phyloP scores from a whole-genome alignment of 768 basidiomycete species.

The Porphyrellus cyaneotinctus region DNA sequence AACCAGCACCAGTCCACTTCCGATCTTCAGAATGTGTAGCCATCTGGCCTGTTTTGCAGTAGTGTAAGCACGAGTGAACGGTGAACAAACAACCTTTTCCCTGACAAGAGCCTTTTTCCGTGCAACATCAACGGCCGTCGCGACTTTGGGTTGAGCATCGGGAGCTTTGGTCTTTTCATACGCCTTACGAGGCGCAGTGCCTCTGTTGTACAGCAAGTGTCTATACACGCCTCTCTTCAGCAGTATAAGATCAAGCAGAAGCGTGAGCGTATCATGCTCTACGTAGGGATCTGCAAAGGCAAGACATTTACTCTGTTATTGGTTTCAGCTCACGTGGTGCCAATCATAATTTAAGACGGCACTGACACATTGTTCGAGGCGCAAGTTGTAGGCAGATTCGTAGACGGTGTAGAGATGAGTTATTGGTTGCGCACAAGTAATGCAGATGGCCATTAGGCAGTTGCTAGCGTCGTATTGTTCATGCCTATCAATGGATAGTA shows the following conservation, averaged over 20 bases:
- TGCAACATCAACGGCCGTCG: not conserved
- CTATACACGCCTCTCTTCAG: slow-evolving; percentile 79
- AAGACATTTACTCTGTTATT: slow-evolving; percentile 51
- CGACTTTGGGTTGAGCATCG: not conserved
- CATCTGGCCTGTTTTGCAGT: slow-evolving; percentile 55
- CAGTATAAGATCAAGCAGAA: slow-evolving; percentile 76
- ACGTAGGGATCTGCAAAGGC: slow-evolving; percentile 83
- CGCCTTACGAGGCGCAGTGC: slow-evolving; percentile 55
- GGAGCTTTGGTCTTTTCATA: slow-evolving; percentile 15
- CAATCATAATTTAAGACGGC: not conserved
- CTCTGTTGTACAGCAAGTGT: slow-evolving; percentile 79
- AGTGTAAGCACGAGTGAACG: not conserved
- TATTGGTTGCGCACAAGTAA: slow-evolving; percentile 61
- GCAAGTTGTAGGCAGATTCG: slow-evolving; percentile 69
- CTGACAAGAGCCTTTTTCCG: slow-evolving; percentile 9
- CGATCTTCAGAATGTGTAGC: slow-evolving; percentile 56
- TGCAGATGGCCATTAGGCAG: slow-evolving; percentile 76
- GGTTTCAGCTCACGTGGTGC: slow-evolving; percentile 4
- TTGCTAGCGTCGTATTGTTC: not conserved
- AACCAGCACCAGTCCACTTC: slow-evolving; percentile 51
- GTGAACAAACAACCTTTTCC: slow-evolving; percentile 25
- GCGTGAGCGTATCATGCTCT: slow-evolving; percentile 71
- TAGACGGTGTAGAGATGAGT: slow-evolving; percentile 79
- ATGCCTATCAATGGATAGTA: not conserved
- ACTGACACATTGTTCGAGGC: slow-evolving; percentile 82